A percentile compares a stretch with the other conserved stretches of the same genome.
Conservation (phyloP, 192 early-diverging fungal genomes). For the Pilaira anomala region DNA sequence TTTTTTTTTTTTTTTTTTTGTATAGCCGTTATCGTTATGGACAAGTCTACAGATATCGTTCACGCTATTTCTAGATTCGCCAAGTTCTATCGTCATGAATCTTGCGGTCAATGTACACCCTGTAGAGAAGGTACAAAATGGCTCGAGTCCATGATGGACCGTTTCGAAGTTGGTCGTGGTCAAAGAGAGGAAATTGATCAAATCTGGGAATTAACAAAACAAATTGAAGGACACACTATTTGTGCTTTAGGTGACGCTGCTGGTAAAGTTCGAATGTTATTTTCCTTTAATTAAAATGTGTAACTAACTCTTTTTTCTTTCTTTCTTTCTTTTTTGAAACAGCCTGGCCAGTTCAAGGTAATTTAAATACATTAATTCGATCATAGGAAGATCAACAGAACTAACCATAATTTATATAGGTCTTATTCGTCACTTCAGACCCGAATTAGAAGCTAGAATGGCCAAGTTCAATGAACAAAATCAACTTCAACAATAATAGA, state of each 20-base stretch:
- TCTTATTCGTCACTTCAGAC: slow-evolving; percentile 90
- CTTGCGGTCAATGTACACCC: slow-evolving; percentile 98
- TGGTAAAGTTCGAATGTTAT: no score
- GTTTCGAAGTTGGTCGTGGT: slow-evolving; percentile 87
- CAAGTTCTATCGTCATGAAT: slow-evolving; percentile 97
- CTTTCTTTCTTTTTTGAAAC: no score
- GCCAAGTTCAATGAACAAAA: slow-evolving; percentile 32
- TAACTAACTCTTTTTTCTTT: no score
- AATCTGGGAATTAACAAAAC: slow-evolving; percentile 90
- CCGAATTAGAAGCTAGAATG: slow-evolving; percentile 74
- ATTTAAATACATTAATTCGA: neutral
- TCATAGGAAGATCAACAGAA: neutral
- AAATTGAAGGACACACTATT: slow-evolving; percentile 99
- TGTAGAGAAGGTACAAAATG: slow-evolving; percentile 96
- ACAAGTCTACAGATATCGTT: slow-evolving; percentile 96
- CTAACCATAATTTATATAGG: slow-evolving; percentile 50
- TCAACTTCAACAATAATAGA: slow-evolving; percentile 2
- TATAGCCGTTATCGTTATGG: slow-evolving; percentile 93
- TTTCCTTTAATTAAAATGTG: no score
- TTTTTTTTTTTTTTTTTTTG: neutral
- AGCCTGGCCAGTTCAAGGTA: slow-evolving; percentile 86
- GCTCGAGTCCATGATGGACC: slow-evolving; percentile 94
- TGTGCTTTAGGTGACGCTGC: slow-evolving; percentile 98
- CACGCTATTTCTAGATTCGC: slow-evolving; percentile 87
- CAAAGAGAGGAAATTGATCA: slow-evolving; percentile 88